A percentile compares a stretch with the other conserved stretches of the same genome.
Conservation (phyloP, 441 rosid genomes). For the Dalechampia spathulata region DNA sequence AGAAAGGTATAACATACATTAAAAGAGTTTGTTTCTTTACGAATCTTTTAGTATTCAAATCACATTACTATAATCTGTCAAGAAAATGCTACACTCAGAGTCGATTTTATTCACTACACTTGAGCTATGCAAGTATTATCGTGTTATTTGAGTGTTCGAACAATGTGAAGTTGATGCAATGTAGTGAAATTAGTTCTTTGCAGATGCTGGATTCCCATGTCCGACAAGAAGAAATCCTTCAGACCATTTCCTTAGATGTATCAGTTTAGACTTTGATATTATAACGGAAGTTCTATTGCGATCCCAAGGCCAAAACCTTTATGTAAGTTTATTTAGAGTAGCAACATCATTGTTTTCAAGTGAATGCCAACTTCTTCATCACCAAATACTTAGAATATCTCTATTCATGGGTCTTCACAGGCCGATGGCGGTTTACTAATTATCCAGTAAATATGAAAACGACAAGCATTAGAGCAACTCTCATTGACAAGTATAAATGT, state of each 20-base stretch:
- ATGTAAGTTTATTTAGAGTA: not conserved
- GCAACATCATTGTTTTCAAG: too few species aligned
- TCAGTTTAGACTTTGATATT: not conserved
- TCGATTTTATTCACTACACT: too few species aligned
- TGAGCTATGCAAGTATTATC: too few species aligned
- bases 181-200: not conserved
- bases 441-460: constrained; percentile 43
- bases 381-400: too few species aligned
- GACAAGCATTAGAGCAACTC: constrained; percentile 46
- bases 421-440: not conserved
- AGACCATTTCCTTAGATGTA: constrained; percentile 62
- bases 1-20: too few species aligned
- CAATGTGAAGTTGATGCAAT: not conserved
- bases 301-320: not conserved
- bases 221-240: constrained; percentile 76
- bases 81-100: too few species aligned
- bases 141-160: too few species aligned
- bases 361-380: too few species aligned
- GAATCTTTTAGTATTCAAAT: too few species aligned
- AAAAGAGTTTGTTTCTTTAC: too few species aligned
- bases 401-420: not conserved
- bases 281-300: not conserved
- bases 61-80: too few species aligned
- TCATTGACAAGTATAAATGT: constrained; percentile 45
- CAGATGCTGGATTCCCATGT: constrained; percentile 71